A percentile compares a stretch with the other conserved stretches of the same genome.
Conservation (phyloP, 2,329 filamentous ascomycete species). For the Fusarium sarcochroum region DNA sequence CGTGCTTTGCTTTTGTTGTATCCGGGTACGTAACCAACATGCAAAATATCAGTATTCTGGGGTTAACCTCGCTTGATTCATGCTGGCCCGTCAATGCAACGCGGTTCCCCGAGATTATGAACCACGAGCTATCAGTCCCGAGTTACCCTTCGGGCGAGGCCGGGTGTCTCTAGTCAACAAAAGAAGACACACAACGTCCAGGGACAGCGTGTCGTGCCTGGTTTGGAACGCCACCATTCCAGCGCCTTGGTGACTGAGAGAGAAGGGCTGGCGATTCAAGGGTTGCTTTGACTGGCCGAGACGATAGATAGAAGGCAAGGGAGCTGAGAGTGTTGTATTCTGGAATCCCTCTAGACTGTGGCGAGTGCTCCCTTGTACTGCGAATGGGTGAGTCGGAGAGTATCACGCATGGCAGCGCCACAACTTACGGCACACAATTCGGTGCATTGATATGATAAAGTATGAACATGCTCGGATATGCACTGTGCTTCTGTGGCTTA, state of each 20-base stretch:
- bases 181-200: slow-evolving; percentile 28
- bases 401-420: slow-evolving; percentile 37
- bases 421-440: slow-evolving; percentile 20
- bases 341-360: slow-evolving; percentile 43
- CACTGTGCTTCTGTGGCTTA: slow-evolving; percentile 40
- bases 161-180: slow-evolving; percentile 38
- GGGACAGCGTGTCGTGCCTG: slow-evolving; percentile 28
- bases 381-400: slow-evolving; percentile 34
- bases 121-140: slow-evolving; percentile 32
- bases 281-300: slow-evolving; percentile 14
- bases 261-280: slow-evolving; percentile 11
- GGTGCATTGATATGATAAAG: slow-evolving; percentile 7
- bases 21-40: slow-evolving; percentile 16
- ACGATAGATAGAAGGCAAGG: slow-evolving; percentile 20
- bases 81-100: slow-evolving; percentile 29
- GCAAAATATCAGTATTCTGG: slow-evolving; percentile 23
- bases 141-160: slow-evolving; percentile 37
- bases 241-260: slow-evolving; percentile 8
- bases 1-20: slow-evolving; percentile 16
- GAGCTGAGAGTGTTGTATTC: slow-evolving; percentile 37
- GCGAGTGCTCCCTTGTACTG: slow-evolving; percentile 38
- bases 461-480: not conserved
- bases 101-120: slow-evolving; percentile 37
- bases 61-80: slow-evolving; percentile 36
- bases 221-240: slow-evolving; percentile 42